A percentile compares a stretch with the other conserved stretches of the same genome.
These are phyloP conservation scores for Magnolia officinalis DNA, from an alignment of 164 flowering plant species.

Conservation along the genomic window DNA sequence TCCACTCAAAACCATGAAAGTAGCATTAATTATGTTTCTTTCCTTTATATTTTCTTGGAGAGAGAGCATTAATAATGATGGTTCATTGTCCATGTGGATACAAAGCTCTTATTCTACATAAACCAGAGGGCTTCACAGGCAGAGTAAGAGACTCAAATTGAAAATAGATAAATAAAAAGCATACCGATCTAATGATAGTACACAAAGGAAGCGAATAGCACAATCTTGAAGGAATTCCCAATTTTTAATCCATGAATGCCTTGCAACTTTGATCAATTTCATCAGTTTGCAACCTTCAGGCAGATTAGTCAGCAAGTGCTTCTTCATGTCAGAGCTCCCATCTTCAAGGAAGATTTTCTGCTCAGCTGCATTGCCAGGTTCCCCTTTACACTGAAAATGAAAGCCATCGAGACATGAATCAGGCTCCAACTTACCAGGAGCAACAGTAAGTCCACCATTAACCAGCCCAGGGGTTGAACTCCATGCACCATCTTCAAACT, in stretches of 20 bases:
- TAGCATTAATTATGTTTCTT: not conserved
- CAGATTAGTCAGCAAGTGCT: slow-evolving; percentile 24
- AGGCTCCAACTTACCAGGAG: slow-evolving; percentile 47
- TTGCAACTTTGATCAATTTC: slow-evolving; percentile 59
- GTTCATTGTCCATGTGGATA: too few species aligned
- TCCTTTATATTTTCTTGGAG: not conserved
- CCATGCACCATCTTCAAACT: slow-evolving; percentile 35
- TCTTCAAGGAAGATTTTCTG: slow-evolving; percentile 19
- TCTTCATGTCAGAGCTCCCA: slow-evolving; percentile 21
- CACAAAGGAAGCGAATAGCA: slow-evolving; percentile 90
- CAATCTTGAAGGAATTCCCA: slow-evolving; percentile 94
- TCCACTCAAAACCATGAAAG: not conserved
- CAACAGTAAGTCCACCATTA: slow-evolving; percentile 29
- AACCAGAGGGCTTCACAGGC: not conserved
- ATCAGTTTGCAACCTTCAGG: slow-evolving; percentile 50
- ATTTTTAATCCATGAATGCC: slow-evolving; percentile 75
- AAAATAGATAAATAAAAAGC: slow-evolving; percentile 5
- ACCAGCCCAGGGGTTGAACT: slow-evolving; percentile 21
- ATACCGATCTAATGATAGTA: slow-evolving; percentile 89
- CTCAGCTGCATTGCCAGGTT: slow-evolving; percentile 23
- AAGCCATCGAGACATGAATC: slow-evolving; percentile 25
- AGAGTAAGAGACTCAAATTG: not conserved
- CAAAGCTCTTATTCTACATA: not conserved
- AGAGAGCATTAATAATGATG: too few species aligned
- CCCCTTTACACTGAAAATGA: slow-evolving; percentile 20